These are phyloP conservation scores for Ilex aquifolium DNA, from an alignment of 257 asterid species.

Conservation along the genomic window DNA sequence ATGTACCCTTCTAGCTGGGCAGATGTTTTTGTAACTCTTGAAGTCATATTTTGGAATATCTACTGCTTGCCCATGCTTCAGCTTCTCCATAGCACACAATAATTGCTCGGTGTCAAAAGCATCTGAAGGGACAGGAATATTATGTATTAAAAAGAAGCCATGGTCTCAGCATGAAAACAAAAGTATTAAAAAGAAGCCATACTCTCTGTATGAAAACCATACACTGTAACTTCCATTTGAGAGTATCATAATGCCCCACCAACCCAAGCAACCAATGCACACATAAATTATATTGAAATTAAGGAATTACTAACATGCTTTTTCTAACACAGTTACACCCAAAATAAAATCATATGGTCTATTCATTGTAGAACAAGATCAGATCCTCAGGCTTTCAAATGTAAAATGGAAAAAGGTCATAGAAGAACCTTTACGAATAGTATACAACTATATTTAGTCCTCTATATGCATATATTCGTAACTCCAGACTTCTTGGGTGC, in stretches of 20 bases:
- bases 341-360: too few species aligned
- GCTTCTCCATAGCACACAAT: slow-evolving; percentile 60
- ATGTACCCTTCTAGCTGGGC: slow-evolving; percentile 81
- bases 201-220: not conserved
- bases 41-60: slow-evolving; percentile 93
- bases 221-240: not conserved
- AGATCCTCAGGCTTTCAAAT: too few species aligned
- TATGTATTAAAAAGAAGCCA: not conserved
- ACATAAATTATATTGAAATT: too few species aligned
- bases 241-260: not conserved
- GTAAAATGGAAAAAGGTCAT: too few species aligned
- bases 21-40: slow-evolving; percentile 67
- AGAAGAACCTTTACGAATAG: too few species aligned
- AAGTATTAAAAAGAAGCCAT: not conserved
- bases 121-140: slow-evolving; percentile 33
- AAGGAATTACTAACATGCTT: too few species aligned
- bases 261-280: not conserved
- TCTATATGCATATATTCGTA: not conserved
- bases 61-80: slow-evolving; percentile 81
- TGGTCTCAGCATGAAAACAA: not conserved
- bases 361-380: too few species aligned
- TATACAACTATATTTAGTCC: too few species aligned
- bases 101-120: slow-evolving; percentile 81
- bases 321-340: too few species aligned
- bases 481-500: not conserved